Evolutionary conservation across 805 yeast species (phyloP).

Genomic region (Dipodascopsis uninucleata): DNA sequence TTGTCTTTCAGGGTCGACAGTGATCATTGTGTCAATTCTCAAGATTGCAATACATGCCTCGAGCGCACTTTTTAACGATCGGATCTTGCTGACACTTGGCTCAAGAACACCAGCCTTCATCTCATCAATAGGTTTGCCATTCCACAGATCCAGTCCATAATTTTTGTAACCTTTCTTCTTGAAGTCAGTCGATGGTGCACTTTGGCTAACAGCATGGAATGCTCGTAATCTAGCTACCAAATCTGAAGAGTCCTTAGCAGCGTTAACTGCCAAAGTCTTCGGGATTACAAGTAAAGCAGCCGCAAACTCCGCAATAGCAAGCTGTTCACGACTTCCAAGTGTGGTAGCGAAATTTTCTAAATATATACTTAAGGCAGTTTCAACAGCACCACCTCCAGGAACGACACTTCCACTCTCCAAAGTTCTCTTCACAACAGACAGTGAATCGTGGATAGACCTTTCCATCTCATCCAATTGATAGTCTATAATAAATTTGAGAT

Average conservation of each 20-base stretch:
- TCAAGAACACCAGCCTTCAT: slow-evolving; percentile 83
- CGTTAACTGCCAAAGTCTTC: slow-evolving; percentile 93
- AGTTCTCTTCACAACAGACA: slow-evolving; percentile 92
- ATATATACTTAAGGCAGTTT: slow-evolving; percentile 89
- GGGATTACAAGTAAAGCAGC: slow-evolving; percentile 85
- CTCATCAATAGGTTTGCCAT: slow-evolving; percentile 89
- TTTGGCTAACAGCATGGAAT: slow-evolving; percentile 92
- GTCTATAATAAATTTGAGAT: slow-evolving; percentile 39
- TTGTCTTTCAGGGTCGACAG: slow-evolving; percentile 79
- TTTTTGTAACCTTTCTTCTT: slow-evolving; percentile 83
- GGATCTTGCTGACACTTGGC: slow-evolving; percentile 90
- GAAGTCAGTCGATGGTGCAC: slow-evolving; percentile 73
- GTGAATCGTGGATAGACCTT: slow-evolving; percentile 90
- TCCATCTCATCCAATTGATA: slow-evolving; percentile 98
- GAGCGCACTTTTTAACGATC: slow-evolving; percentile 82
- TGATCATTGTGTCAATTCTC: slow-evolving; percentile 97
- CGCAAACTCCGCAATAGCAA: slow-evolving; percentile 98
- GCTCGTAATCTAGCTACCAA: slow-evolving; percentile 92
- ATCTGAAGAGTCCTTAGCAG: slow-evolving; percentile 95
- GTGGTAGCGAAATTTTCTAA: slow-evolving; percentile 97
- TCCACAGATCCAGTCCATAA: slow-evolving; percentile 87
- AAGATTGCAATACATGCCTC: slow-evolving; percentile 98
- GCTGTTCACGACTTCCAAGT: slow-evolving; percentile 93
- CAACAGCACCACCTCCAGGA: slow-evolving; percentile 99
- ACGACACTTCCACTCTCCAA: slow-evolving; percentile 91